Percentiles rank a stretch among this genome's conserved stretches.
Evolutionary conservation across 1,284 basidiomycete genomes (phyloP).

Genomic region (Inonotus hispidus): DNA sequence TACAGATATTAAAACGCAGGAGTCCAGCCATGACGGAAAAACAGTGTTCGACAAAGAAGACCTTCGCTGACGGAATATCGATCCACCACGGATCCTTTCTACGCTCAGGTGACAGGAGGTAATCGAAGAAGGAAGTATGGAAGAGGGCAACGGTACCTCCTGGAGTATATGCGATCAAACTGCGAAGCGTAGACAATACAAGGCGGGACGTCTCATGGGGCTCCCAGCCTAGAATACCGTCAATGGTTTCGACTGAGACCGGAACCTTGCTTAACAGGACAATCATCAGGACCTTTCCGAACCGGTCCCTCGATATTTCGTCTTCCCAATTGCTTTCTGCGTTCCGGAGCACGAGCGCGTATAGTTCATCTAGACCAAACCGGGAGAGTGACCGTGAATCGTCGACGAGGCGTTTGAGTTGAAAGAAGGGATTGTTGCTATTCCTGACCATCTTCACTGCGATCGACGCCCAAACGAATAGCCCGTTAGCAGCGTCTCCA

Average conservation of each 20-base stretch:
- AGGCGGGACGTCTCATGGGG: neutral
- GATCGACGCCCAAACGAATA: conserved; percentile 28
- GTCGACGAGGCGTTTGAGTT: neutral
- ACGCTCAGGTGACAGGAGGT: neutral
- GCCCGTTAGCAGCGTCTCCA: conserved; percentile 23
- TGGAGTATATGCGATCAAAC: neutral
- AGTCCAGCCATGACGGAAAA: neutral
- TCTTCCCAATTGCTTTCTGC: neutral
- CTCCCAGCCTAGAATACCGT: neutral
- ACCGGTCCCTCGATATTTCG: neutral
- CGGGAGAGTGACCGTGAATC: neutral
- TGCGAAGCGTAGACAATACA: neutral
- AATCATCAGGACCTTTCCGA: neutral
- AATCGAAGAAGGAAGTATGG: conserved; percentile 8
- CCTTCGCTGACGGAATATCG: neutral
- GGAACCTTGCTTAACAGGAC: neutral
- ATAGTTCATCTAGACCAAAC: neutral
- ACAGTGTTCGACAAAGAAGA: neutral
- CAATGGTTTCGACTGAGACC: neutral
- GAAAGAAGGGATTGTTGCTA: neutral
- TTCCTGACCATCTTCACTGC: conserved; percentile 22
- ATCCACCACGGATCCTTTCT: neutral
- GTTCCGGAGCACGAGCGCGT: neutral
- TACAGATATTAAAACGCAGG: conserved; percentile 6
- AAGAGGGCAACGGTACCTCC: neutral